Evolutionary conservation across 768 basidiomycete species (phyloP), one percentile per base, ranked within the genome.

Genomic region (Mycena olivaceomarginata): DNA sequence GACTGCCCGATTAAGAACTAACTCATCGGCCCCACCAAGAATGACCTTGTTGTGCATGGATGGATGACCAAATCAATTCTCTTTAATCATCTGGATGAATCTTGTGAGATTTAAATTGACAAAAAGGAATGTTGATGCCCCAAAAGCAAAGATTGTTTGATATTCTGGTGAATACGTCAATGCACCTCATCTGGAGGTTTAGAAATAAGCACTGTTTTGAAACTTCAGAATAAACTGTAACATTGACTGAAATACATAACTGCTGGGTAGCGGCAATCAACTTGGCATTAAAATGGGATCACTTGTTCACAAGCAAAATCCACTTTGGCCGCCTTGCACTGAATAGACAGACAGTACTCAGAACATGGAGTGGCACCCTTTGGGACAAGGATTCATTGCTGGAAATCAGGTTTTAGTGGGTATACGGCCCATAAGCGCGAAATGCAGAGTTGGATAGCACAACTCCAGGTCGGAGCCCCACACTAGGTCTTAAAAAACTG

Each of bases 341-440:
- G 15, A 45, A 43, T 8, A 45, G 40, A 43, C 40, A 65, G 20
- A 41, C 40, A 22, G 63, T 65, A 2, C 37, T 63, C 13, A 41
- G n/a, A 3, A 65, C 63, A 43, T 65, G 63, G 63, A 65, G 63
- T 65, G 63, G 63, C 40, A 41, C 43, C 39, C 63, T 65, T 20
- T 43, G 39, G 63, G 40, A 45, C 40, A 40, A 65, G 20, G 63
- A 65, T 16, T 65, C 40, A 10, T 43, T 65, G 63, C 43, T 40
- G 63, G 63, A 65, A 12, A n/a, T 41, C 63, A 6, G 63, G 63
- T 43, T 65, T 43, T 45, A 65, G 62, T 63, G 62, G 62, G 62
- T 63, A 63, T 43, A 63, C 62, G 13, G 37, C 62, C 56, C 56
- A 57, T 57, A 25, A 22, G n/a, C 2, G 40, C 37, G 16, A 43